Evolutionary conservation across 768 basidiomycete species (phyloP).

Genomic region (Pleurotus cornucopiae): DNA sequence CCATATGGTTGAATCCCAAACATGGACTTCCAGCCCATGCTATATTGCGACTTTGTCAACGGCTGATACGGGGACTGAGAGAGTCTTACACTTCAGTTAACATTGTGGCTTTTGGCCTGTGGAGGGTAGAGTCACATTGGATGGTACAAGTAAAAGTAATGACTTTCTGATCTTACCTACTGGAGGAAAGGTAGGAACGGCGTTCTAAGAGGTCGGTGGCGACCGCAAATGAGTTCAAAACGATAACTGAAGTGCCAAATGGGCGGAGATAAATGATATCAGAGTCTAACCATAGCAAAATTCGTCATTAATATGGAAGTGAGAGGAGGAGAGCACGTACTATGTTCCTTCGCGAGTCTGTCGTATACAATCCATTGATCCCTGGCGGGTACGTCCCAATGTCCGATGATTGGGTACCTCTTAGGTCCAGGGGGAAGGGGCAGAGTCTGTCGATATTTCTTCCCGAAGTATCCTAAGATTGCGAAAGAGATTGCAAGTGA

Average conservation of each 20-base stretch:
- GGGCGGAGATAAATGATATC: conserved; percentile 25
- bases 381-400: conserved; percentile 15
- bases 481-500: no score
- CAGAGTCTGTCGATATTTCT: background rate
- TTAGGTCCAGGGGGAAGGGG: conserved; percentile 24
- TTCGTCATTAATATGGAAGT: background rate
- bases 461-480: no score
- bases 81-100: conserved; percentile 20
- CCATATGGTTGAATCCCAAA: conserved; percentile 36
- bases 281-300: conserved; percentile 18
- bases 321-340: conserved; percentile 2
- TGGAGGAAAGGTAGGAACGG: conserved; percentile 35
- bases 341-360: conserved; percentile 16
- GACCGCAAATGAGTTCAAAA: conserved; percentile 29
- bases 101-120: conserved; percentile 20
- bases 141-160: no score
- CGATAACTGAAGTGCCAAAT: conserved; percentile 26
- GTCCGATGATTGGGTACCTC: conserved; percentile 20
- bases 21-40: conserved; percentile 38
- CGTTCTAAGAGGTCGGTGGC: conserved; percentile 38
- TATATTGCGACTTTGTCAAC: conserved; percentile 10
- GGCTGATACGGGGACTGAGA: background rate
- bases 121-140: no score
- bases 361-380: conserved; percentile 16
- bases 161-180: conserved; percentile 1